Evolutionary conservation across 2,329 filamentous ascomycete species (phyloP).

Genomic region (Exserohilum rostratum): DNA sequence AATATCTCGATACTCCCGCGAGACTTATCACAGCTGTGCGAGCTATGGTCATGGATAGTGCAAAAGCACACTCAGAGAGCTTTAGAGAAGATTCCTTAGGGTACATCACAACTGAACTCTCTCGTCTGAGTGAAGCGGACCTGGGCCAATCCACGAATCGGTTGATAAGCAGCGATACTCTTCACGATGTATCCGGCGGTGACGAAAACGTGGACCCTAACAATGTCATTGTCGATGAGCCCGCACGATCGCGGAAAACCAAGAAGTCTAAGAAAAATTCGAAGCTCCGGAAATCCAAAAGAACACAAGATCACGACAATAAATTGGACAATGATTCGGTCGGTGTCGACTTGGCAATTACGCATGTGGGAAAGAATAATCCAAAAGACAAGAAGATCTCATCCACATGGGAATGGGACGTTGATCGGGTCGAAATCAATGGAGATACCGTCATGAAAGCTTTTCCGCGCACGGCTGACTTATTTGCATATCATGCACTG

Average conservation of each 20-base stretch:
- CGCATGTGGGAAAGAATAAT: neutral
- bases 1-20: constrained; percentile 20
- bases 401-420: constrained; percentile 28
- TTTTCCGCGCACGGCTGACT: constrained; percentile 25
- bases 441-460: neutral
- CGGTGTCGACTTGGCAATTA: neutral
- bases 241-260: neutral
- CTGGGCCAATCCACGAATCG: constrained; percentile 2
- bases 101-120: neutral
- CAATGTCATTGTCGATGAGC: neutral
- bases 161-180: neutral
- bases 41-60: constrained; percentile 14
- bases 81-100: constrained; percentile 11
- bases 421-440: constrained; percentile 12
- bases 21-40: constrained; percentile 21
- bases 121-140: neutral
- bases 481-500: constrained; percentile 36
- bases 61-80: constrained; percentile 13
- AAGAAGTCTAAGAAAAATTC: neutral
- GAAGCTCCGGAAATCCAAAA: neutral
- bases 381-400: constrained; percentile 23
- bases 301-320: neutral
- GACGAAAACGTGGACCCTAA: neutral
- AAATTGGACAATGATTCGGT: neutral
- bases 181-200: neutral